Base-by-base conservation (phyloP, 2,329 filamentous ascomycete genomes). In the Teratosphaeria epicoccoides region DNA sequence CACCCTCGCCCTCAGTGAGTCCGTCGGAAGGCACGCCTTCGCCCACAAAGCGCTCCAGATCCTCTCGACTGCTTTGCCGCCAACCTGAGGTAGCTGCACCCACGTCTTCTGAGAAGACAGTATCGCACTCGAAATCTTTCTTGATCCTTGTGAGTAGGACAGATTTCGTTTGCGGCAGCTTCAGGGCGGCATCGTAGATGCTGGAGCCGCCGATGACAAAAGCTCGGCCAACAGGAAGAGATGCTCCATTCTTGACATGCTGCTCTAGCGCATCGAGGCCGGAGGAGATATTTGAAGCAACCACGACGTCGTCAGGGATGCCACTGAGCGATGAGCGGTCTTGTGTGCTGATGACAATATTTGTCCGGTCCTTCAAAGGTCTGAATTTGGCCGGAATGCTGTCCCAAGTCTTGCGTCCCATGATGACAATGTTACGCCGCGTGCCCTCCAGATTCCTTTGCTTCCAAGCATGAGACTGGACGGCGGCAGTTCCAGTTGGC, bases 341-440 rank as follows among this genome's bases (percentile, higher is more conserved):
- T 29, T 59, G 60, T 43, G 84, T 76, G 55, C 82, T 86, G 59
- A 98, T 75, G 58, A 97, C 80, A 40, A 96, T 80, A 68, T 95
- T 97, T 48, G 89, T 74, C 9, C 93, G 77, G 56, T 82, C 85
- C 55, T 81, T 83, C 28, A 98, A 76, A 17, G 93, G 93, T 2
- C 89, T 79, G 66, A 93, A 89, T 49, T 76, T 78, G 6, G 75
- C 65, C 2, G 93, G 91, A 54, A 98, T 91, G 57, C 83, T 88
- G 49, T 95, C 88, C 84, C 91, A 98, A 0, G 93, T 98, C 71
- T 94, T 96, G 64, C 93, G 86, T 54, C 93, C 93, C 93, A 98
- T 98, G 60, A 98, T 85, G 49, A 97, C 87, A 17, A 87, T 86
- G 68, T 77, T 76, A 12, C 53, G 58, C 14, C 58, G 52, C 7